A percentile compares a stretch with the other conserved stretches of the same genome.
These are phyloP conservation scores for Paraurostyla sp. DNA, from an alignment of 73 alveolate genomes.

Conservation along the genomic window DNA sequence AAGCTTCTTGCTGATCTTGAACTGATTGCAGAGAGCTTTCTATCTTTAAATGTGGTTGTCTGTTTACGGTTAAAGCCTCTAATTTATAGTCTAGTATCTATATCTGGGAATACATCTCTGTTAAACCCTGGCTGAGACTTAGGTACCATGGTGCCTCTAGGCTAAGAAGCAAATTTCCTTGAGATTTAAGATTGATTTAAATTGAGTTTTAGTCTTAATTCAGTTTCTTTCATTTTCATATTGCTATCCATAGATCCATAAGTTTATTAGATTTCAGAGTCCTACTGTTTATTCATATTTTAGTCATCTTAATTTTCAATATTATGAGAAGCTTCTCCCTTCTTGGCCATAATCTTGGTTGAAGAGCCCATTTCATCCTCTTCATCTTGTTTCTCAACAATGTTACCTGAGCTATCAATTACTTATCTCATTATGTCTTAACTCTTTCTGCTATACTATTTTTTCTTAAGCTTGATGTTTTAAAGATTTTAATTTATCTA, in stretches of 20 bases:
- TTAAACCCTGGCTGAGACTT: not conserved
- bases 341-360: no score
- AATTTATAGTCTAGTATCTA: not conserved
- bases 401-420: constrained; percentile 2
- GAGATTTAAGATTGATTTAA: no score
- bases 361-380: constrained; percentile 7
- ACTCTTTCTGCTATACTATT: not conserved
- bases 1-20: constrained; percentile 5
- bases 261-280: no score
- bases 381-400: not conserved
- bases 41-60: not conserved
- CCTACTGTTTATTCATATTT: no score
- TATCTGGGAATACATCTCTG: not conserved
- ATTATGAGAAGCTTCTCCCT: no score
- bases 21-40: not conserved
- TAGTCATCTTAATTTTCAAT: no score
- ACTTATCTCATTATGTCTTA: not conserved
- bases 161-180: not conserved
- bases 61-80: no score
- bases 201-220: no score
- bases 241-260: no score
- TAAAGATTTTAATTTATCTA: no score
- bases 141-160: not conserved
- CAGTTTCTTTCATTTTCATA: no score
- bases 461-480: no score